Evolutionary conservation across 2,329 filamentous ascomycete genomes (phyloP).

Genomic region (Pseudogymnoascus sp.): DNA sequence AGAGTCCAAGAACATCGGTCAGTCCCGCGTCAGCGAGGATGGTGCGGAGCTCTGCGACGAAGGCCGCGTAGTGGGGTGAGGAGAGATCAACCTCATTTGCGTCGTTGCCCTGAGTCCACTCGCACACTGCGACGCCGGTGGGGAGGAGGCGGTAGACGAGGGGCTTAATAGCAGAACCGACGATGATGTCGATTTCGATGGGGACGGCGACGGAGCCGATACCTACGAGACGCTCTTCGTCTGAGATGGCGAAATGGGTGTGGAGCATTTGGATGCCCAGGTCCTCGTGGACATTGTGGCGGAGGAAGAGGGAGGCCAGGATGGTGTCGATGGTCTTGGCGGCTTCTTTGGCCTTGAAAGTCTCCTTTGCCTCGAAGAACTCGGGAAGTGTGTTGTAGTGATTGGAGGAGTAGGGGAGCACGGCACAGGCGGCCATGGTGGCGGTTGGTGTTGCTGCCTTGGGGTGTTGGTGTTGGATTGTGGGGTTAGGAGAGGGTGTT

Average conservation of each 20-base stretch:
- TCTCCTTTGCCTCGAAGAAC: not conserved
- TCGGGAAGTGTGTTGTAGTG: not conserved
- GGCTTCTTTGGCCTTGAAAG: not conserved
- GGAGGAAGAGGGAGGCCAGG: conserved; percentile 14
- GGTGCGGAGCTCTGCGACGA: not conserved
- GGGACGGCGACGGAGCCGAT: conserved; percentile 11
- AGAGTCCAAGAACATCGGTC: not conserved
- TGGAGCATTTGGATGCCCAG: conserved; percentile 26
- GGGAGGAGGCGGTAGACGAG: not conserved
- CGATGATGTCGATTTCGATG: not conserved
- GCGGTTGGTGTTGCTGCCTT: not conserved
- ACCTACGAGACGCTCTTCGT: conserved; percentile 27
- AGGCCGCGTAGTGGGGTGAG: not conserved
- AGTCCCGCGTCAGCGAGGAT: not conserved
- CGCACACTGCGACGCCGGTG: not conserved
- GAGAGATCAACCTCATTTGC: not conserved
- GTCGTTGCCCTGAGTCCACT: not conserved
- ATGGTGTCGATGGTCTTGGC: not conserved
- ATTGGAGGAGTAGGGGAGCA: not conserved
- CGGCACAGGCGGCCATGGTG: not conserved
- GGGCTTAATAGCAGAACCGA: not conserved
- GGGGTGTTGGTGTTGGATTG: not conserved
- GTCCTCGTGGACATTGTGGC: conserved; percentile 30
- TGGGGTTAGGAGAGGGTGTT: not conserved
- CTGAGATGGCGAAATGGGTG: conserved; percentile 30